A percentile compares a stretch with the other conserved stretches of the same genome.
These are phyloP conservation scores for Zelopaecilomyces penicillatus DNA, from an alignment of 2,329 filamentous ascomycete species.

Conservation along the genomic window DNA sequence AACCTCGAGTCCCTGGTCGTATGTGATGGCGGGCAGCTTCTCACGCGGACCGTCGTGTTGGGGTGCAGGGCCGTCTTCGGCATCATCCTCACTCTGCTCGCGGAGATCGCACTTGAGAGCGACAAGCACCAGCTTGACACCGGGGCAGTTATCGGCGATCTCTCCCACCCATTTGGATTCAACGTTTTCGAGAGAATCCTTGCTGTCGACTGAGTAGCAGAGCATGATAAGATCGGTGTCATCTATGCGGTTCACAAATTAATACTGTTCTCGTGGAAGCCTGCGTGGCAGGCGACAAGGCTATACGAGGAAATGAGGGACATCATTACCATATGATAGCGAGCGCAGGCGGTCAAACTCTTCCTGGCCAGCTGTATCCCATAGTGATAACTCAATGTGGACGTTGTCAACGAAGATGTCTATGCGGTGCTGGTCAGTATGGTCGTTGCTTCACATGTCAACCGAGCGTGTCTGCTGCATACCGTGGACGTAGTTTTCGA, in stretches of 20 bases:
- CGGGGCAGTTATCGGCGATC: conserved; percentile 95
- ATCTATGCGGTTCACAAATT: conserved; percentile 27
- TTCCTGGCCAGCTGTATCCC: conserved; percentile 98
- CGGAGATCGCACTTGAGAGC: conserved; percentile 95
- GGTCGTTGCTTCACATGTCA: neutral
- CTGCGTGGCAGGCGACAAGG: neutral
- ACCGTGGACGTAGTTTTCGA: conserved; percentile 99
- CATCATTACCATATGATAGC: conserved; percentile 71
- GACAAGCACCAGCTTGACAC: conserved; percentile 88
- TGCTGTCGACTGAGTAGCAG: conserved; percentile 95
- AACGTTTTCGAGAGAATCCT: conserved; percentile 94
- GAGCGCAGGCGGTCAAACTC: conserved; percentile 96
- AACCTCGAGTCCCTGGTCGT: conserved; percentile 84
- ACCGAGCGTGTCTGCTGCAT: conserved; percentile 21
- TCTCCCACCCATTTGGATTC: conserved; percentile 98
- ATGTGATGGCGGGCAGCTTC: conserved; percentile 71
- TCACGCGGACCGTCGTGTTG: conserved; percentile 35
- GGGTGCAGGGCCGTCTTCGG: conserved; percentile 42
- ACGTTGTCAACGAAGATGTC: conserved; percentile 98
- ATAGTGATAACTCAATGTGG: conserved; percentile 93
- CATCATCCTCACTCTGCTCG: conserved; percentile 64
- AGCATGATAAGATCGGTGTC: conserved; percentile 99
- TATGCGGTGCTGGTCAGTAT: conserved; percentile 25
- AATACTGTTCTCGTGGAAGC: conserved; percentile 2
- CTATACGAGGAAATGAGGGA: neutral